Percentiles rank a stretch among this genome's conserved stretches.
phyloP scores from a whole-genome alignment of 1,284 basidiomycete species.

The Papiliotrema fonsecae region DNA sequence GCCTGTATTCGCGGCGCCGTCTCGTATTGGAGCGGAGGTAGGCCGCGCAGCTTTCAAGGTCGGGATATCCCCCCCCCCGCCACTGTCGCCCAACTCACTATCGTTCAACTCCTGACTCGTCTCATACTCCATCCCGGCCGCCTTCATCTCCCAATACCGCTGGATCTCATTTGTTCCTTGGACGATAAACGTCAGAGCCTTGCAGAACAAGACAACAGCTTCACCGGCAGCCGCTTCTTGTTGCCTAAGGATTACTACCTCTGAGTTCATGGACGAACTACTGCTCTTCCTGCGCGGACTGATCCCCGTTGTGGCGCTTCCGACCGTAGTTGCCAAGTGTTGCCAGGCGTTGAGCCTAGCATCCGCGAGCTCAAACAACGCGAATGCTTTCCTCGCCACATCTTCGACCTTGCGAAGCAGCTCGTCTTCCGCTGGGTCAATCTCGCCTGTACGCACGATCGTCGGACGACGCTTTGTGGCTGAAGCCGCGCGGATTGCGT shows the following conservation, averaged over 20 bases:
- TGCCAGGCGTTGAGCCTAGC: constrained; percentile 69
- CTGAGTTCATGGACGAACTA: constrained; percentile 27
- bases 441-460: constrained; percentile 28
- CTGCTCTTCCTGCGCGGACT: constrained; percentile 9
- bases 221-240: constrained; percentile 70
- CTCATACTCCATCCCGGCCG: constrained; percentile 25
- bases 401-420: constrained; percentile 74
- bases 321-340: constrained; percentile 43
- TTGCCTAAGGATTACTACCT: constrained; percentile 58
- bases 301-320: constrained; percentile 20
- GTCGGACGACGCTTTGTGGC: constrained; percentile 29
- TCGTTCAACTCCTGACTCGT: constrained; percentile 54
- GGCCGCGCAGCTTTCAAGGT: no score
- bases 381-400: constrained; percentile 89
- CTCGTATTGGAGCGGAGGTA: no score
- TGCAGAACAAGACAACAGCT: constrained; percentile 86
- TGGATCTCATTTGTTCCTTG: constrained; percentile 68
- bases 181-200: constrained; percentile 86
- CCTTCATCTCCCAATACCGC: constrained; percentile 47
- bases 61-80: no score
- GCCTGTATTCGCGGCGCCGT: background rate
- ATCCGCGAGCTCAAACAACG: constrained; percentile 88
- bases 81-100: constrained; percentile 41
- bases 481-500: constrained; percentile 39
- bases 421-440: constrained; percentile 73